A percentile compares a stretch with the other conserved stretches of the same genome.
Conservation (phyloP, 306 rosid species). For the Carpinus viminea region DNA sequence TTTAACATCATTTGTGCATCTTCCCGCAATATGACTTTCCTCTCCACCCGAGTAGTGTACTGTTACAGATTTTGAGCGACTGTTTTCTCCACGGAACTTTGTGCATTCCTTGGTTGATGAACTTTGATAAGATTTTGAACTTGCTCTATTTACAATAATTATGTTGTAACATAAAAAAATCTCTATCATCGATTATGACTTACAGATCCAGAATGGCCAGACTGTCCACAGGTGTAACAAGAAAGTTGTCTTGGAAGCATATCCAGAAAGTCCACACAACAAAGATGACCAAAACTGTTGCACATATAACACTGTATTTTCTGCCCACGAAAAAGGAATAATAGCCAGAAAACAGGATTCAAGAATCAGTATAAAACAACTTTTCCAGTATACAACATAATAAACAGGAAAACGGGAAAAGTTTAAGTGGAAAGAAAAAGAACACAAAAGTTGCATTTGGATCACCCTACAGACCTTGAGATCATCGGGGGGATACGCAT, state of each 20-base stretch:
- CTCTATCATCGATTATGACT: neutral
- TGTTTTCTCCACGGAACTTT: neutral
- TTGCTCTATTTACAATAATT: neutral
- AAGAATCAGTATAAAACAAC: neutral
- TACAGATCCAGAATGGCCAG: constrained; percentile 21
- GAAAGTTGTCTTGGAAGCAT: neutral
- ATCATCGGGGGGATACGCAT: constrained; percentile 12
- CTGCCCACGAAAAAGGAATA: constrained; percentile 12
- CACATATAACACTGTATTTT: constrained; percentile 23
- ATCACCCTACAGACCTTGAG: constrained; percentile 6
- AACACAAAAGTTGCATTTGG: neutral
- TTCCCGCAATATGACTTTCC: neutral
- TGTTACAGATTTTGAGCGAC: neutral
- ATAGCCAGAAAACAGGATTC: neutral
- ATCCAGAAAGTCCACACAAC: constrained; percentile 1
- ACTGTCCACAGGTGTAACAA: constrained; percentile 23
- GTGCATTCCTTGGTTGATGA: constrained; percentile 7
- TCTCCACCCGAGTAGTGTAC: neutral
- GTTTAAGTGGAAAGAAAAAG: neutral
- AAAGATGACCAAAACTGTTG: constrained; percentile 25
- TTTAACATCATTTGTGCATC: neutral
- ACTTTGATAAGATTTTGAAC: constrained; percentile 1
- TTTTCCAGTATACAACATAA: neutral
- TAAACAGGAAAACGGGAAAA: neutral
- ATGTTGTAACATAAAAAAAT: neutral